These are phyloP conservation scores for Pichia sp. DNA, from an alignment of 1,139 yeast species.

Conservation along the genomic window DNA sequence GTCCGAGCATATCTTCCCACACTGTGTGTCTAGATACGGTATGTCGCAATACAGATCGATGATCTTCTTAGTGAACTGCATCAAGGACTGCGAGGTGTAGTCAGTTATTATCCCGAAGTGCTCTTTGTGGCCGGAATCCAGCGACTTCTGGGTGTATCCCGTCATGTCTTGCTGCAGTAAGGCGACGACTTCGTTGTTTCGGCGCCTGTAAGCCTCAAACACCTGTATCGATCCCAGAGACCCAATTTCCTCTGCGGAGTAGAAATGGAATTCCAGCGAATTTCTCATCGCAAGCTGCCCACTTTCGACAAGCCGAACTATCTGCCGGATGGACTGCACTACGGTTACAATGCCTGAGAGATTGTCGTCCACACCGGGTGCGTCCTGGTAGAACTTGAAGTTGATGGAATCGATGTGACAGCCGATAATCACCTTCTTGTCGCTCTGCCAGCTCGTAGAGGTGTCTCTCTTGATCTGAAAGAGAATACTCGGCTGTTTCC, in stretches of 20 bases:
- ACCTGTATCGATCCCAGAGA: constrained; percentile 81
- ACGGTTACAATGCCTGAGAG: constrained; percentile 76
- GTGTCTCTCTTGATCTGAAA: constrained; percentile 33
- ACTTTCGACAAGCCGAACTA: background rate
- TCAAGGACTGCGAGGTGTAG: constrained; percentile 57
- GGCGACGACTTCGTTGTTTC: constrained; percentile 54
- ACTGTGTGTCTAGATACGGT: constrained; percentile 66
- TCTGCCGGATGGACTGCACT: constrained; percentile 9
- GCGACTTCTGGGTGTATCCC: constrained; percentile 62
- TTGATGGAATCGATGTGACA: constrained; percentile 89
- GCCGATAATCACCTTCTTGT: constrained; percentile 60
- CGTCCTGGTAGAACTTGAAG: constrained; percentile 56
- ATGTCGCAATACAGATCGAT: constrained; percentile 60
- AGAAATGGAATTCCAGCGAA: constrained; percentile 88
- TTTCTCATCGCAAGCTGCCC: constrained; percentile 39
- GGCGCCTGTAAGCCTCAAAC: constrained; percentile 49
- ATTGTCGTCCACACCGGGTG: constrained; percentile 97
- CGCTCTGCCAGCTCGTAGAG: background rate
- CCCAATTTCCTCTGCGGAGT: constrained; percentile 94
- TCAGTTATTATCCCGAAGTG: constrained; percentile 80
- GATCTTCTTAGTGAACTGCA: constrained; percentile 57
- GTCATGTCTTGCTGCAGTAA: constrained; percentile 97
- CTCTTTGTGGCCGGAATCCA: constrained; percentile 55
- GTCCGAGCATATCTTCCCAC: constrained; percentile 94
- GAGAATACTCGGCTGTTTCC: constrained; percentile 58